Evolutionary conservation across 768 basidiomycete species (phyloP).

Genomic region (Melanogaster broomeanus): DNA sequence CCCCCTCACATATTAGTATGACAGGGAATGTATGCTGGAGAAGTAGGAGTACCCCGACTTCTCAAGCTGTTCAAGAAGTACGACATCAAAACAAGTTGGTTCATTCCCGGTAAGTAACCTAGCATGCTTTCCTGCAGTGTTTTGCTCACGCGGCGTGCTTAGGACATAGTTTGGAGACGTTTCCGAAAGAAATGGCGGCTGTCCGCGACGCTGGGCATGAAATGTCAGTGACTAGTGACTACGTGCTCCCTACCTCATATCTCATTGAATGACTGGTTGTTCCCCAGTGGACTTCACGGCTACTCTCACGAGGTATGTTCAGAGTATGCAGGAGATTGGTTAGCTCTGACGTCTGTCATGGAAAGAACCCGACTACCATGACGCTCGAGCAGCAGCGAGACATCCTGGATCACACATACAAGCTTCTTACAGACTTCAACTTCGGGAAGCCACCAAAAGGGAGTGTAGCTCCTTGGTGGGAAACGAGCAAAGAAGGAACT

Average conservation of each 20-base stretch:
- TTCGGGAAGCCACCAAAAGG: constrained; percentile 59
- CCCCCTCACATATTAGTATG: not conserved
- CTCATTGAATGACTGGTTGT: not conserved
- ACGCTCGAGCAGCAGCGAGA: constrained; percentile 68
- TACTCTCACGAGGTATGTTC: constrained; percentile 64
- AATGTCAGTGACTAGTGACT: constrained; percentile 48
- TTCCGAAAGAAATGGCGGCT: constrained; percentile 67
- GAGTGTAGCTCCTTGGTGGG: constrained; percentile 81
- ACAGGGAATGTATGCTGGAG: constrained; percentile 72
- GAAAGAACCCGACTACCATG: constrained; percentile 61
- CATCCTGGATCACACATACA: constrained; percentile 64
- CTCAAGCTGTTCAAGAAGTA: constrained; percentile 74
- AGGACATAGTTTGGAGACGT: constrained; percentile 77
- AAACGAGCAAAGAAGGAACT: constrained; percentile 67
- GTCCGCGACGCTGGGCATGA: constrained; percentile 77
- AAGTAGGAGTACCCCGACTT: constrained; percentile 68
- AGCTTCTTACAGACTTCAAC: constrained; percentile 70
- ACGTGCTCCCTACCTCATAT: not conserved
- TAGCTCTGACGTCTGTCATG: not conserved
- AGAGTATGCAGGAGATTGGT: not conserved
- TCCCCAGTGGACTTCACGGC: constrained; percentile 59
- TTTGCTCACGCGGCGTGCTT: not conserved
- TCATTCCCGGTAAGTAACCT: constrained; percentile 57
- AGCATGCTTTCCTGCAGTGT: not conserved
- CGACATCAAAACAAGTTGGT: constrained; percentile 68